phyloP scores from a whole-genome alignment of 495 filamentous ascomycete species.

The Tuber indicum region DNA sequence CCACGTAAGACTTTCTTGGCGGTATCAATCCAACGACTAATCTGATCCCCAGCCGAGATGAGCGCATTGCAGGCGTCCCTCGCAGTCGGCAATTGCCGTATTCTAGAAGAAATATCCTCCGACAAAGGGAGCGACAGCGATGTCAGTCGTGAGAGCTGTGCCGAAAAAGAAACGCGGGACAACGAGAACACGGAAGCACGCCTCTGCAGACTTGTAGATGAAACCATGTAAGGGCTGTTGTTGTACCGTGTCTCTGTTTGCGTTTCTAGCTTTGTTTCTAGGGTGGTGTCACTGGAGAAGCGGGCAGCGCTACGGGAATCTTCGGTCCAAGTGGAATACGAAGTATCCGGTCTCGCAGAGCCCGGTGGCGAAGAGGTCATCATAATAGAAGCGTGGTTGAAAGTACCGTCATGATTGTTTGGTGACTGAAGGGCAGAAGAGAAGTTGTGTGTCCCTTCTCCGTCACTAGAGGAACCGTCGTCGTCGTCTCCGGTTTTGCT shows the following conservation, averaged over 20 bases:
- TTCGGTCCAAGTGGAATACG: slow-evolving; percentile 45
- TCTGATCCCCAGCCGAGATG: slow-evolving; percentile 77
- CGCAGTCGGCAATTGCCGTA: slow-evolving; percentile 74
- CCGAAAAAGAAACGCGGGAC: slow-evolving; percentile 80
- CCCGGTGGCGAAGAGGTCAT: slow-evolving; percentile 46
- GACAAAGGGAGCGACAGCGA: slow-evolving; percentile 79
- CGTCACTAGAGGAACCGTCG: not conserved
- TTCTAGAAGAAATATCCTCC: slow-evolving; percentile 67
- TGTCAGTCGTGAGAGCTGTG: slow-evolving; percentile 80
- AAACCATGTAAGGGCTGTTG: slow-evolving; percentile 11
- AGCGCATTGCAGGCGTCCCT: slow-evolving; percentile 69
- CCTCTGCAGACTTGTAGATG: slow-evolving; percentile 45
- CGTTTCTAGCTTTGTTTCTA: slow-evolving; percentile 2
- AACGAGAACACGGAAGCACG: slow-evolving; percentile 80
- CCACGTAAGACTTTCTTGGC: slow-evolving; percentile 78
- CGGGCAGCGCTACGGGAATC: slow-evolving; percentile 48
- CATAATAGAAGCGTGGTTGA: slow-evolving; percentile 42
- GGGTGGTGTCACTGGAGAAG: slow-evolving; percentile 21
- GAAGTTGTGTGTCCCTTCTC: not conserved
- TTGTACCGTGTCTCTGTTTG: slow-evolving; percentile 7
- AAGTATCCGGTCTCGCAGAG: slow-evolving; percentile 22
- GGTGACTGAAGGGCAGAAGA: not conserved
- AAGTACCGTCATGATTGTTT: not conserved
- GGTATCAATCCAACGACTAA: slow-evolving; percentile 83
- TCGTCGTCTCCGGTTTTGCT: not conserved